Percentiles rank a stretch among this genome's conserved stretches.
These are phyloP conservation scores for Eucalyptus coolabah DNA, from an alignment of 345 rosid genomes.

Conservation along the genomic window DNA sequence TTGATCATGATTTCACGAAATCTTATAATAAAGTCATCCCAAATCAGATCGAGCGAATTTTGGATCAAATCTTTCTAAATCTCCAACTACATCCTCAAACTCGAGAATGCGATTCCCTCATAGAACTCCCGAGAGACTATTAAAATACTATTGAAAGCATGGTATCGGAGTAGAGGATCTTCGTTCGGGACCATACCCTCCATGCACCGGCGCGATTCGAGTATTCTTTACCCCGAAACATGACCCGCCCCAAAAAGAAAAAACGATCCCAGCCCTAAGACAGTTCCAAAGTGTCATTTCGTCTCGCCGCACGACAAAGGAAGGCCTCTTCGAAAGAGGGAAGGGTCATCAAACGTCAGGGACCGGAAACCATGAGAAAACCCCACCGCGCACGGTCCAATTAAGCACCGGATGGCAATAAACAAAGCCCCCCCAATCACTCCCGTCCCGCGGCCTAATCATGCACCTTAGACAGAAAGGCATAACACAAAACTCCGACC, in stretches of 20 bases:
- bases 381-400: neutral
- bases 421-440: neutral
- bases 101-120: neutral
- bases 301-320: neutral
- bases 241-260: neutral
- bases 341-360: neutral
- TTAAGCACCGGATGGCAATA: neutral
- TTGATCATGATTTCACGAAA: too few relatives aligned
- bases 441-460: neutral
- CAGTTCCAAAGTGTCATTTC: neutral
- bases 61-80: neutral
- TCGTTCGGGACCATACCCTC: neutral
- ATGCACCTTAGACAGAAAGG: slow-evolving; percentile 25
- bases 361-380: neutral
- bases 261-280: neutral
- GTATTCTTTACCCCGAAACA: neutral
- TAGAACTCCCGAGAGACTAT: neutral
- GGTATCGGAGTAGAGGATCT: neutral
- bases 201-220: neutral
- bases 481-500: slow-evolving; percentile 27
- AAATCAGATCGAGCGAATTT: neutral
- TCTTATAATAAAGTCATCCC: neutral
- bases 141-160: neutral
- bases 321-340: neutral
- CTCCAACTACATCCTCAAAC: neutral